Base-by-base conservation (phyloP, 2,329 filamentous ascomycete genomes). In the Ophiostoma sp. region DNA sequence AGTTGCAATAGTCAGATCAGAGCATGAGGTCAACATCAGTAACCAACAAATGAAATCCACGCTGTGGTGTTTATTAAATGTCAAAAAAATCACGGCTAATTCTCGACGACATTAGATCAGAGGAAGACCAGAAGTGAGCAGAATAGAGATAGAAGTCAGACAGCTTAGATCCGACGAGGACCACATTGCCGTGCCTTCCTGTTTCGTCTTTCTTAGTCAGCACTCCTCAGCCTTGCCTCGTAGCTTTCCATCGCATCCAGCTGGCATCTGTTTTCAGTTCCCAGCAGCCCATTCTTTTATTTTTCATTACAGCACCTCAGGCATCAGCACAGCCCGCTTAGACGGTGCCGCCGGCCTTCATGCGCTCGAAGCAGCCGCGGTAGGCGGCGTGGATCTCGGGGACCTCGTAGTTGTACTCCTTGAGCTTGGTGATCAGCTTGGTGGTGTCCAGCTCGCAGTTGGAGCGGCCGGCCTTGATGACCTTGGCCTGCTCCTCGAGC, bases 381-480 rank as follows among this genome's bases (percentile, higher is more conserved):
- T 90, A 90, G 13, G 86, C 87, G 72, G 85, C 82, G 75, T 89
- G 85, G 64, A 90, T 80, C 79, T 89, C 86, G 8, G 86, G 86
- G 36, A 90, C 80, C 73, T 83, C 80, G 75, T 83, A 85, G 17
- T 80, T 80, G 76, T 88, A 89, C 79, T 87, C 83, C 75, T 81
- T 82, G 71, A 90, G 81, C 80, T 88, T 89, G 68, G 77, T 82
- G 73, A 82, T 82, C 72, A 90, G 79, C 79, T 90, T 90, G 27
- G 82, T 83, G 17, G 84, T 85, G 77, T 90, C 87, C 66, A 90
- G 79, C 78, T 85, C 80, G 79, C 88, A 90, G 79, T 90, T 90
- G 77, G 85, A 88, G 71, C 88, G 83, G 65, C 85, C 87, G 17
- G 88, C 88, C 80, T 88, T 89, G 79, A 90, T 86, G 57, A 90